These are phyloP conservation scores for Raffaelea arxii DNA, from an alignment of 2,329 filamentous ascomycete genomes.

Conservation along the genomic window DNA sequence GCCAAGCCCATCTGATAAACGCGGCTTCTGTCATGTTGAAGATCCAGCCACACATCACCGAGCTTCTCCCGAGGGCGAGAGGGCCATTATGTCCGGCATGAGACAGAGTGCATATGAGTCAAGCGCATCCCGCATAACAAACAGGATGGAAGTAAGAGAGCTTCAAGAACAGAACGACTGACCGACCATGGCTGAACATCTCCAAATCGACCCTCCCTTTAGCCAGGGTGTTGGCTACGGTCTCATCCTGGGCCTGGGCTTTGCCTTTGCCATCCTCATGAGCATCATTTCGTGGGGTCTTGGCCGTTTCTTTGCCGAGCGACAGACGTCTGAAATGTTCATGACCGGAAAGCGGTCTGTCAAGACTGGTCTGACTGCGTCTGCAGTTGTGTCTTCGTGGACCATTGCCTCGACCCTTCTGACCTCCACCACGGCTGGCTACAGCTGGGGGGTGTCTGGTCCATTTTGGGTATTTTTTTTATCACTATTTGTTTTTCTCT, in stretches of 20 bases:
- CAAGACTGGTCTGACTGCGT: background rate
- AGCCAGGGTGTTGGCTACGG: slow-evolving; percentile 33
- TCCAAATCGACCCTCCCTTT: background rate
- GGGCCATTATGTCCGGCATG: too few relatives aligned
- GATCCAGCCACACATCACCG: too few relatives aligned
- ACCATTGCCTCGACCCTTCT: background rate
- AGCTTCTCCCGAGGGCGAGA: too few relatives aligned
- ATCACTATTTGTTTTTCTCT: background rate
- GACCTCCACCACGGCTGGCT: background rate
- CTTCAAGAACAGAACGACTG: too few relatives aligned
- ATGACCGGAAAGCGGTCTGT: background rate
- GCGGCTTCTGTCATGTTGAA: too few relatives aligned
- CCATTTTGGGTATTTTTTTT: background rate
- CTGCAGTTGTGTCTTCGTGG: background rate
- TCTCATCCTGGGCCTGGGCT: slow-evolving; percentile 36
- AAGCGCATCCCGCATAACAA: too few relatives aligned
- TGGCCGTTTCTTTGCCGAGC: background rate
- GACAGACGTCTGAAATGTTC: background rate
- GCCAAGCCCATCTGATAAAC: too few relatives aligned
- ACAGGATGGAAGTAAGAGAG: too few relatives aligned
- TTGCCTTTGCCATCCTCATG: slow-evolving; percentile 30
- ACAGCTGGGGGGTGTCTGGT: background rate
- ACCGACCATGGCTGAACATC: too few relatives aligned
- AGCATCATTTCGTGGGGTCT: slow-evolving; percentile 4
- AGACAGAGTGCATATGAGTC: too few relatives aligned